Evolutionary conservation across 768 basidiomycete genomes (phyloP).

Genomic region (Cystobasidium onofrii): DNA sequence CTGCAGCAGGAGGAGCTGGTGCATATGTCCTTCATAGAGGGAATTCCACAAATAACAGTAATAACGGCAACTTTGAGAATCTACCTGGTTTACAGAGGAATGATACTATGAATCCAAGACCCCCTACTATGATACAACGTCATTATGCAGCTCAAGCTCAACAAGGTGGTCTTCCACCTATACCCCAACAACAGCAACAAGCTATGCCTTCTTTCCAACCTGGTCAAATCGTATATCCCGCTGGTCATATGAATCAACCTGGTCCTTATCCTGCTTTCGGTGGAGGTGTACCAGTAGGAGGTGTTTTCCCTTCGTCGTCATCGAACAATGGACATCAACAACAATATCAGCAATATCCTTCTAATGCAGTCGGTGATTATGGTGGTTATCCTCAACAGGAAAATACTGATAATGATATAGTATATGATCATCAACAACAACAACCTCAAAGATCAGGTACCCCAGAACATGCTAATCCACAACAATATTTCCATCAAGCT

Average conservation of each 20-base stretch:
- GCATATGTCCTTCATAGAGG: conserved; percentile 15
- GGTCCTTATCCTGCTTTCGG: conserved; percentile 18
- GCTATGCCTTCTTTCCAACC: conserved; percentile 33
- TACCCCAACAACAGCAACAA: too few species aligned
- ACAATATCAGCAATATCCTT: not conserved
- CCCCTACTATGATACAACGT: conserved; percentile 24
- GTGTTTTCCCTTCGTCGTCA: not conserved
- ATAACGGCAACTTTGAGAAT: not conserved
- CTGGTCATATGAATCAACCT: conserved; percentile 2
- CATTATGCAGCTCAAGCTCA: conserved; percentile 8
- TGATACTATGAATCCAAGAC: conserved; percentile 26
- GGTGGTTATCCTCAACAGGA: not conserved
- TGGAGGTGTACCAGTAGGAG: not conserved
- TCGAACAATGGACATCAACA: not conserved
- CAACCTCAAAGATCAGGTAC: conserved; percentile 6
- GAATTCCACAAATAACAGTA: not conserved
- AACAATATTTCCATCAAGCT: conserved; percentile 31
- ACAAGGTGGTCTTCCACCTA: not conserved
- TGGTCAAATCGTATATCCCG: conserved; percentile 25
- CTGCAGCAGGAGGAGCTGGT: not conserved
- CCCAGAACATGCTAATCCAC: conserved; percentile 18
- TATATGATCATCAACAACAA: not conserved
- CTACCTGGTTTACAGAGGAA: conserved; percentile 16
- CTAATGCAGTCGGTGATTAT: conserved; percentile 1
- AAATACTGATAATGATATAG: too few species aligned